Conservation (phyloP, 257 asterid genomes). For the Scutellaria galericulata region DNA sequence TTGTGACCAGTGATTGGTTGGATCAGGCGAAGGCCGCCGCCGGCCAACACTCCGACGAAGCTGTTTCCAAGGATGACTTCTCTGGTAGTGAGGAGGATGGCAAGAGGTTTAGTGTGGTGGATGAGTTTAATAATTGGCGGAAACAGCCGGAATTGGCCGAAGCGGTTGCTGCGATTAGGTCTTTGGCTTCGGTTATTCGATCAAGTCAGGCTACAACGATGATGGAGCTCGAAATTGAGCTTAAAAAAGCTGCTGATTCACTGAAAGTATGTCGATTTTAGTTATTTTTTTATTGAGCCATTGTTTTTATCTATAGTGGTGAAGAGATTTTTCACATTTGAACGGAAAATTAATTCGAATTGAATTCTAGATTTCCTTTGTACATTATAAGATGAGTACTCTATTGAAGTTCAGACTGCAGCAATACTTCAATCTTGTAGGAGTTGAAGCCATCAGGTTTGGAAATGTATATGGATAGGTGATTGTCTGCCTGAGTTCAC, state of each 20-base stretch:
- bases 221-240: slow-evolving; percentile 97
- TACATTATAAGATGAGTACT: not conserved
- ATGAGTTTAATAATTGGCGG: slow-evolving; percentile 85
- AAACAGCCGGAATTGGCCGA: slow-evolving; percentile 93
- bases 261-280: slow-evolving; percentile 57
- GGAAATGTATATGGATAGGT: not conserved
- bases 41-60: slow-evolving; percentile 46
- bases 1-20: slow-evolving; percentile 90
- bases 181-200: slow-evolving; percentile 88
- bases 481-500: not conserved
- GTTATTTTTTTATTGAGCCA: not conserved
- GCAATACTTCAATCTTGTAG: not conserved
- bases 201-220: slow-evolving; percentile 84
- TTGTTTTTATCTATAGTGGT: not conserved
- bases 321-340: too few species aligned
- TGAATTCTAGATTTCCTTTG: not conserved
- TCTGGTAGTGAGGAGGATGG: slow-evolving; percentile 45
- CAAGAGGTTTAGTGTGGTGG: slow-evolving; percentile 66
- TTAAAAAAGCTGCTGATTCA: slow-evolving; percentile 81
- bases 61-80: slow-evolving; percentile 38
- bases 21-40: slow-evolving; percentile 89
- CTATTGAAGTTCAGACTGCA: slow-evolving; percentile 13
- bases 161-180: slow-evolving; percentile 97
- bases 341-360: not conserved
- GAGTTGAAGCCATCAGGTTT: not conserved